A percentile compares a stretch with the other conserved stretches of the same genome.
Conservation (phyloP, 164 flowering plant genomes). For the Nymphaea thermarum region DNA sequence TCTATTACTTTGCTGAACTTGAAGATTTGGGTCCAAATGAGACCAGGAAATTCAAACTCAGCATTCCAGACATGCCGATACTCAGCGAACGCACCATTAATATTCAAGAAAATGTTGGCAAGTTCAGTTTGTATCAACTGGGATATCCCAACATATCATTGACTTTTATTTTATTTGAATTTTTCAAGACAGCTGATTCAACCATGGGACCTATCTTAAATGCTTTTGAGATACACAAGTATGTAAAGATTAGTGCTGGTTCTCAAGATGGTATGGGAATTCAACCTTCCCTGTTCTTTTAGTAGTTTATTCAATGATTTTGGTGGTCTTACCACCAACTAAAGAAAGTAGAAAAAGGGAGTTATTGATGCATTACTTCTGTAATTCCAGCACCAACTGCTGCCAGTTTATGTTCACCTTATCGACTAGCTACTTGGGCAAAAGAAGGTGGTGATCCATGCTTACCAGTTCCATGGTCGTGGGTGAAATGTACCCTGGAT, state of each 20-base stretch:
- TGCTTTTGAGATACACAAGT: slow-evolving; percentile 82
- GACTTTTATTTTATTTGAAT: slow-evolving; percentile 63
- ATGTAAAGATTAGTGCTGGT: slow-evolving; percentile 50
- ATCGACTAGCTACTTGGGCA: slow-evolving; percentile 18
- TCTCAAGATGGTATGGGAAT: slow-evolving; percentile 48
- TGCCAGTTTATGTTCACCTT: slow-evolving; percentile 4
- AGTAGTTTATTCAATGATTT: background rate
- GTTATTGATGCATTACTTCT: slow-evolving; percentile 38
- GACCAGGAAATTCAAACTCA: slow-evolving; percentile 64
- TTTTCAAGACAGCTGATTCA: slow-evolving; percentile 73
- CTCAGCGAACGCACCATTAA: slow-evolving; percentile 76
- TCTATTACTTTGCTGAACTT: slow-evolving; percentile 87
- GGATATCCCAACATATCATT: slow-evolving; percentile 80
- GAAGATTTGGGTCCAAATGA: slow-evolving; percentile 61
- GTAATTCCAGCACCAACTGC: slow-evolving; percentile 36
- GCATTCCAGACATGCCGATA: slow-evolving; percentile 52
- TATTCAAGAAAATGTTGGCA: slow-evolving; percentile 88
- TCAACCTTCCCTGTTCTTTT: background rate
- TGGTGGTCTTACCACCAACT: too few species aligned
- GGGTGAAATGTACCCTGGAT: slow-evolving; percentile 68
- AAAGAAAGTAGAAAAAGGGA: too few species aligned
- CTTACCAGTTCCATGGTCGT: slow-evolving; percentile 64
- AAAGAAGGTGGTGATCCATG: slow-evolving; percentile 80
- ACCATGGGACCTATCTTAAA: slow-evolving; percentile 80
- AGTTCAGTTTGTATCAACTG: slow-evolving; percentile 80